A percentile compares a stretch with the other conserved stretches of the same genome.
These are phyloP conservation scores for Aspergillus brasiliensis DNA, from an alignment of 2,329 filamentous ascomycete genomes.

Conservation along the genomic window DNA sequence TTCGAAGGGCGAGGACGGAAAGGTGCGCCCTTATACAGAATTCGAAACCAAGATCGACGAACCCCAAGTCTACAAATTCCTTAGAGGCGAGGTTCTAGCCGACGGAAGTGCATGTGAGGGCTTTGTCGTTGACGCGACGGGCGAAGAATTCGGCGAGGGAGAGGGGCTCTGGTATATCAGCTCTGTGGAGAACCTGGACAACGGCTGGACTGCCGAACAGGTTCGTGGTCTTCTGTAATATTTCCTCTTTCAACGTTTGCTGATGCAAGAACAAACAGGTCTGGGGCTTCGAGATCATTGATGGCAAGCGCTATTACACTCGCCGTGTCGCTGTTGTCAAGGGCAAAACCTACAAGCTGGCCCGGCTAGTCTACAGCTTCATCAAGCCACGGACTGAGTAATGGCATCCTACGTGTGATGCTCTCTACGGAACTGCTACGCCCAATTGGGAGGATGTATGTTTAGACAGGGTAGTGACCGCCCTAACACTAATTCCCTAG, in stretches of 20 bases:
- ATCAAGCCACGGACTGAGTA: conserved; percentile 8
- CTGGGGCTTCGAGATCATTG: conserved; percentile 50
- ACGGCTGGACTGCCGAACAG: conserved; percentile 59
- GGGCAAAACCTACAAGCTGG: conserved; percentile 36
- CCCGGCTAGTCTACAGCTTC: conserved; percentile 47
- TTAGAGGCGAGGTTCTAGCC: conserved; percentile 45
- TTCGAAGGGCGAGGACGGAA: conserved; percentile 39
- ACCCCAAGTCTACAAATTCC: conserved; percentile 39
- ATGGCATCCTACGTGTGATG: neutral
- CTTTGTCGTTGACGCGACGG: conserved; percentile 60
- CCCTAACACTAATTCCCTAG: neutral
- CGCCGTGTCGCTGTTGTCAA: conserved; percentile 47
- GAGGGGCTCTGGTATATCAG: conserved; percentile 52
- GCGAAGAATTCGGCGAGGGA: conserved; percentile 45
- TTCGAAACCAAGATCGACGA: conserved; percentile 45
- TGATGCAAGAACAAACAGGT: conserved; percentile 29
- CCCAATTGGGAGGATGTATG: neutral
- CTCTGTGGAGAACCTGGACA: conserved; percentile 51
- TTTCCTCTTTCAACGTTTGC: neutral
- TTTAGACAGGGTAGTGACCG: neutral
- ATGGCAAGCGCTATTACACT: conserved; percentile 45
- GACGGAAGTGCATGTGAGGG: conserved; percentile 60
- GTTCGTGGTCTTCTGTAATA: conserved; percentile 28
- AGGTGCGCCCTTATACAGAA: conserved; percentile 38
- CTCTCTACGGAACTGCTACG: neutral